Evolutionary conservation across 2,329 filamentous ascomycete genomes (phyloP), one percentile per base, ranked within the genome.

Genomic region (Didymella segeticola): DNA sequence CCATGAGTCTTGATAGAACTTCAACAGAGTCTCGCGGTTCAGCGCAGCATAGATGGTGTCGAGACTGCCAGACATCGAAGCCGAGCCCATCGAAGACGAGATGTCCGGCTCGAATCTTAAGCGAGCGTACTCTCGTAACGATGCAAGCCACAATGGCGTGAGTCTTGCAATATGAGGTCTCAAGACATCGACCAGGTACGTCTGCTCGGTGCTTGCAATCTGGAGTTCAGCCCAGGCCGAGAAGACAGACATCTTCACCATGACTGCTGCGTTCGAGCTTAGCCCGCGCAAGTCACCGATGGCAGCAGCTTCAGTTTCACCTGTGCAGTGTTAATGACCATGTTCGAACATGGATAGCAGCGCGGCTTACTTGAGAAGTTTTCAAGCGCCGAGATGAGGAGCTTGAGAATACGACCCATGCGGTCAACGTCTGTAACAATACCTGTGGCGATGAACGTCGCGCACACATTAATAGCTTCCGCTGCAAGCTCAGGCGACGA

Each of bases 1-100:
- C 95, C 95, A 99, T 0, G 92, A 91, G 54, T 96, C 92, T 79
- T 99, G 93, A 72, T 99, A 99, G 75, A 99, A 99, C 72, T 88
- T 89, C 12, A 99, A 82, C 33, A 98, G 80, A 0, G 95, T 98
- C 75, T 99, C 92, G 15, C 95, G 86, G 71, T 98, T 98, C 58
- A 99, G 79, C 0, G 95, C 93, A 29, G 95, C 91, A 69, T 99
- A 99, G 19, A 98, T 91, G 1, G 91, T 93, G 69, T 98, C 93
- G 11, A 98, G 80, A 69, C 93, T 93, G 22, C 91, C 90, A 25
- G 91, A 92, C 33, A 92, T 79, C 3, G 89, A 90, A 0, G 89
- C 88, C 4, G 91, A 90, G 0, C 91, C 91, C 43, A 96, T 80
- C 5, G 89, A 96, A 5, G 89, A 96, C 75, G 93, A 97, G 43